Conservation (phyloP, 2,329 filamentous ascomycete genomes). For the Aspergillus sp. region DNA sequence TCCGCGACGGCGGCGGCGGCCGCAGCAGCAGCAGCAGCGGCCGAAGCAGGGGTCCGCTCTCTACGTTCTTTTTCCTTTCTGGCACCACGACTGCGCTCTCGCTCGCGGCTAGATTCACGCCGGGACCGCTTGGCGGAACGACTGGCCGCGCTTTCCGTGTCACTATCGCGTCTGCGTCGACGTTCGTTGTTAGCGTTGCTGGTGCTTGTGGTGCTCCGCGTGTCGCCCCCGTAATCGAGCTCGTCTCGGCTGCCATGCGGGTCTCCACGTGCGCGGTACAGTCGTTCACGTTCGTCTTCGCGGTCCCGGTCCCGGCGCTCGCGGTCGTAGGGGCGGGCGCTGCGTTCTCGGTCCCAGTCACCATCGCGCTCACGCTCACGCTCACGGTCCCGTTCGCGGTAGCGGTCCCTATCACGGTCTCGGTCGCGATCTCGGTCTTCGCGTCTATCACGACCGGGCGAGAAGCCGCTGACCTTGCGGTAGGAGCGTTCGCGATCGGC, state of each 20-base stretch:
- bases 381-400: slow-evolving; percentile 35
- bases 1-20: slow-evolving; percentile 32
- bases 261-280: slow-evolving; percentile 74
- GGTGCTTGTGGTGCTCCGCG: slow-evolving; percentile 47
- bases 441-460: slow-evolving; percentile 38
- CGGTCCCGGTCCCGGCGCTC: slow-evolving; percentile 79
- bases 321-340: slow-evolving; percentile 57
- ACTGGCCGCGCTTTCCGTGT: slow-evolving; percentile 53
- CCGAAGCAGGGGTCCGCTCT: slow-evolving; percentile 19
- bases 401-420: slow-evolving; percentile 27
- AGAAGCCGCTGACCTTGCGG: slow-evolving; percentile 63
- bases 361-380: slow-evolving; percentile 32
- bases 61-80: slow-evolving; percentile 52
- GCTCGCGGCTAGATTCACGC: slow-evolving; percentile 31
- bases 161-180: slow-evolving; percentile 64
- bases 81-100: slow-evolving; percentile 27
- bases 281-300: slow-evolving; percentile 81
- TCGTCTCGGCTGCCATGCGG: slow-evolving; percentile 74
- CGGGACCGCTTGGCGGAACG: slow-evolving; percentile 54
- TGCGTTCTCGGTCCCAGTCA: slow-evolving; percentile 29
- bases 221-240: slow-evolving; percentile 78
- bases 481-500: slow-evolving; percentile 92
- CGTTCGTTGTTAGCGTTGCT: slow-evolving; percentile 49
- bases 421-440: slow-evolving; percentile 32
- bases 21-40: slow-evolving; percentile 7